A percentile compares a stretch with the other conserved stretches of the same genome.
phyloP scores from a whole-genome alignment of 345 rosid species.

The Xanthoceras sorbifolium region DNA sequence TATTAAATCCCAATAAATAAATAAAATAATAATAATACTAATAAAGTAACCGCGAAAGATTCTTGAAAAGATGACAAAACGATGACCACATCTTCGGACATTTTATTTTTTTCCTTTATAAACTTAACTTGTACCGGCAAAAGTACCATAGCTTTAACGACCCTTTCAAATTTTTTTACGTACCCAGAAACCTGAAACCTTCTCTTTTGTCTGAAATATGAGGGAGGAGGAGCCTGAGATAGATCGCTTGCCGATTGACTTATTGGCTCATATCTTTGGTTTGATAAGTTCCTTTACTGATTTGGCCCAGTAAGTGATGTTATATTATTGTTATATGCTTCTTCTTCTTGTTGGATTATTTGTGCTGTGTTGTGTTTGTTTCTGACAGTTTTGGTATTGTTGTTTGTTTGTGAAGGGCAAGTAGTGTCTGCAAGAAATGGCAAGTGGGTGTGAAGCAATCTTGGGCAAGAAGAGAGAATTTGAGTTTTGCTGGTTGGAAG shows the following conservation, averaged over 20 bases:
- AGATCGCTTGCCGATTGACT: slow-evolving; percentile 74
- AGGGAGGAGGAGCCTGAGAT: slow-evolving; percentile 64
- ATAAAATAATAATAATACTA: neutral
- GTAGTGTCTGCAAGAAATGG: slow-evolving; percentile 88
- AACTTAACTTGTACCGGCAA: neutral
- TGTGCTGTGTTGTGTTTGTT: neutral
- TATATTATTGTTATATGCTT: neutral
- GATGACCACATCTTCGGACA: slow-evolving; percentile 33
- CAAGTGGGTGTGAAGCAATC: slow-evolving; percentile 82
- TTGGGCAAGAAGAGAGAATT: slow-evolving; percentile 55
- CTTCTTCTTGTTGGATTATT: neutral
- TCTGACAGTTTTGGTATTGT: neutral
- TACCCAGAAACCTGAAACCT: slow-evolving; percentile 1
- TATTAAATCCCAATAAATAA: neutral
- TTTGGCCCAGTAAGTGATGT: slow-evolving; percentile 68
- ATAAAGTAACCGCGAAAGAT: neutral
- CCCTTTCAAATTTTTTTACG: slow-evolving; percentile 6
- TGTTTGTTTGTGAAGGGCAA: slow-evolving; percentile 48
- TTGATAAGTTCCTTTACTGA: slow-evolving; percentile 73
- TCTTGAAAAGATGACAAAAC: slow-evolving; percentile 26
- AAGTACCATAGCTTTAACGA: neutral
- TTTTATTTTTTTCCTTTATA: neutral
- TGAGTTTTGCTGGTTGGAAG: slow-evolving; percentile 82
- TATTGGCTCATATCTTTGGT: slow-evolving; percentile 68
- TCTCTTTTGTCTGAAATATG: slow-evolving; percentile 3